These are phyloP conservation scores for Betula pendula DNA, from an alignment of 306 rosid species.

Conservation along the genomic window DNA sequence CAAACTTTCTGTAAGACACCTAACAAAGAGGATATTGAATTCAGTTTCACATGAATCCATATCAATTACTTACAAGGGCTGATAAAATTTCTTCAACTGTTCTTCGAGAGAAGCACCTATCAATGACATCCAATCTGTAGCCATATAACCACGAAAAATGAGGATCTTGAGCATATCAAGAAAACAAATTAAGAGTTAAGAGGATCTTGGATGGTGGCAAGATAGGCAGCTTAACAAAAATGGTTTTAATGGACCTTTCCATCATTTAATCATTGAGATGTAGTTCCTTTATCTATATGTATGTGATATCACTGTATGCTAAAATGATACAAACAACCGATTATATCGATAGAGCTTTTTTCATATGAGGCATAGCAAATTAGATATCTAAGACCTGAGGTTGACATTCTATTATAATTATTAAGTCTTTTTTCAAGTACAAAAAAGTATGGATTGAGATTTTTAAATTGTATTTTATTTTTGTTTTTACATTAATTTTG, in stretches of 20 bases:
- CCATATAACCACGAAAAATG: conserved; percentile 8
- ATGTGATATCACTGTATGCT: background rate
- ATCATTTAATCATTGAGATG: background rate
- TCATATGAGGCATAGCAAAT: background rate
- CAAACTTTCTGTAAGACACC: background rate
- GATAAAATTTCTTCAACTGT: conserved; percentile 70
- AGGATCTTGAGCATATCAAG: background rate
- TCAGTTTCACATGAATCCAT: conserved; percentile 3
- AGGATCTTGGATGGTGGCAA: background rate
- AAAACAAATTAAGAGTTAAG: background rate
- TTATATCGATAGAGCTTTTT: background rate
- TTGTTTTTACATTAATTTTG: no score
- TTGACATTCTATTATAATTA: background rate
- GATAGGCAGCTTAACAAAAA: background rate
- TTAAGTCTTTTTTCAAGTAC: background rate
- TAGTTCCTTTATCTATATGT: background rate
- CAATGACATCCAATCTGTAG: conserved; percentile 71
- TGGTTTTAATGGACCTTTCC: background rate
- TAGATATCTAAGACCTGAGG: background rate
- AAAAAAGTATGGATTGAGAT: background rate
- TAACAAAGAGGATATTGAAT: background rate
- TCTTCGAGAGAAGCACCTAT: conserved; percentile 77
- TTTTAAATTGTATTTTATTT: background rate
- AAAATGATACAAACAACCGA: background rate
- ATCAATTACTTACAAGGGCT: conserved; percentile 68